Conservation (phyloP, 164 flowering plant genomes). For the Stephania cephalantha region DNA sequence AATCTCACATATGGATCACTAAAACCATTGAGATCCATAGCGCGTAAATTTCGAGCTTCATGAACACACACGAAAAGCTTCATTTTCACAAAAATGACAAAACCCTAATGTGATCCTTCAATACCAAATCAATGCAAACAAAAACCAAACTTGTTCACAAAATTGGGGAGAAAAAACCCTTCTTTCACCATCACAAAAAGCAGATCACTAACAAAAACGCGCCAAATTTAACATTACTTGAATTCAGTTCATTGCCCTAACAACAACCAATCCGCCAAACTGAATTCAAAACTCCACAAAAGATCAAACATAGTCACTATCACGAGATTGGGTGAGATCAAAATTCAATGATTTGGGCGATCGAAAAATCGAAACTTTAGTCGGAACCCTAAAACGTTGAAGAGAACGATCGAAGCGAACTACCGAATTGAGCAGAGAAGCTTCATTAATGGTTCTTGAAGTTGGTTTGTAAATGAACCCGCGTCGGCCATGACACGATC, state of each 20-base stretch:
- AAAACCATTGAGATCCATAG: slow-evolving; percentile 74
- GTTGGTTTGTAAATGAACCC: neutral
- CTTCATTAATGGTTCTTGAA: neutral
- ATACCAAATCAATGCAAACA: neutral
- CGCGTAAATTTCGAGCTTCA: slow-evolving; percentile 66
- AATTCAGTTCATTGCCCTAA: neutral
- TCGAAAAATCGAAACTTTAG: neutral
- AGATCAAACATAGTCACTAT: neutral
- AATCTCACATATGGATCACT: slow-evolving; percentile 85
- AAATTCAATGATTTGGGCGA: neutral
- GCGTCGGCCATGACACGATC: neutral
- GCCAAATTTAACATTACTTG: neutral
- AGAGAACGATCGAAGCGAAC: neutral
- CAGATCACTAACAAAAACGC: neutral
- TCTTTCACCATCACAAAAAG: neutral
- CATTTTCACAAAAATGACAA: slow-evolving; percentile 30
- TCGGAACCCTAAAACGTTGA: neutral
- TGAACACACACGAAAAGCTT: slow-evolving; percentile 63
- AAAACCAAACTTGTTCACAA: neutral
- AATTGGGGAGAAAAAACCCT: neutral
- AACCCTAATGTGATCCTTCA: neutral
- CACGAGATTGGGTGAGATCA: neutral
- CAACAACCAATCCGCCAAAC: neutral
- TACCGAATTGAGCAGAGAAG: neutral
- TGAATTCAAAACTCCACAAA: neutral